Base-by-base conservation (phyloP, 208 protist species). In the Crithidia acanthocephali region DNA sequence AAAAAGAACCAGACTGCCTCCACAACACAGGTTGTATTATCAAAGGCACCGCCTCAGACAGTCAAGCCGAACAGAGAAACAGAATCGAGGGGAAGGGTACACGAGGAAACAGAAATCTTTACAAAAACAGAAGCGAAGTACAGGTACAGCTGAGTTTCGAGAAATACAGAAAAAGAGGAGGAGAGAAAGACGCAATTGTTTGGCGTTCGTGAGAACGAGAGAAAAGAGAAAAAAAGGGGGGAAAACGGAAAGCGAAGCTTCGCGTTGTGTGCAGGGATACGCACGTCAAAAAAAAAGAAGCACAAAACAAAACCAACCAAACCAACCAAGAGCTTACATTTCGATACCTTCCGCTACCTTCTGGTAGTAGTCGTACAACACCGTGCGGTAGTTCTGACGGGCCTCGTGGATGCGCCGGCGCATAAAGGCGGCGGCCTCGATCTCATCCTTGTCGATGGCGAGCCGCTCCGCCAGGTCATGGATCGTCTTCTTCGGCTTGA, bases 321-420 rank as follows among this genome's bases (percentile, higher is more conserved):
- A 58, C 1, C n/a, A n/a, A 0, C 27, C 25, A 30, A 23, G 9
- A 28, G 4, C 35, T 57, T 70, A 82, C 80, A 85, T 85, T 53
- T 94, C 86, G 33, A 96, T 96, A 33, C 92, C 92, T 59, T 96
- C 92, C 16, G 81, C 86, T 6, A 90, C 71, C 53, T 87, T 79
- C 62, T 96, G 92, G 71, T 92, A 96, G 51, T 68, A 69, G 68
- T 96, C 92, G 70, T 96, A 96, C 57, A 94, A 72, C 62, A 86
- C 73, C 7, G 92, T 96, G 44, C 89, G 82, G 68, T 86, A 79
- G 80, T 96, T 94, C 65, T 95, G 82, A 37, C 83, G 81, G 7
- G 87, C 77, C 71, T 94, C 81, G 59, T 91, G 74, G 68, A 96
- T 94, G 53, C 84, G 83, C 45, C 81, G 65, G 22, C 79, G 81